Conservation (phyloP, 1,284 basidiomycete genomes). For the Megacollybia platyphylla region DNA sequence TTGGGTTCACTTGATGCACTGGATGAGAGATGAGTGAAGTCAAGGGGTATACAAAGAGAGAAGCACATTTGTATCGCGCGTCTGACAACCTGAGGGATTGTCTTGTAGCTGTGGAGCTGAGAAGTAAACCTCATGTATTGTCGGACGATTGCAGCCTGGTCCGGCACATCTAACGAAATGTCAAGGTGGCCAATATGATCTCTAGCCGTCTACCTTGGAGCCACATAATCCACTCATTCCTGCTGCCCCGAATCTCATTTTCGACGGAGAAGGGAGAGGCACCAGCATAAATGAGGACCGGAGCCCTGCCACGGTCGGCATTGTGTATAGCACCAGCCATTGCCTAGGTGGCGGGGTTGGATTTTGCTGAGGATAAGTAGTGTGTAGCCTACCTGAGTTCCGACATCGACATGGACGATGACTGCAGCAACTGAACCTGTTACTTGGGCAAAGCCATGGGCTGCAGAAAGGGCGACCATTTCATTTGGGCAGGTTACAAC, state of each 20-base stretch:
- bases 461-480: constrained; percentile 61
- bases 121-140: constrained; percentile 60
- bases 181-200: not conserved
- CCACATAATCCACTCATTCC: constrained; percentile 70
- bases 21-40: constrained; percentile 1
- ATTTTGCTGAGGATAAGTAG: constrained; percentile 1
- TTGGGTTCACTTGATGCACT: constrained; percentile 55
- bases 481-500: constrained; percentile 64
- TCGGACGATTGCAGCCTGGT: constrained; percentile 53
- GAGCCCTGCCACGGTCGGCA: constrained; percentile 45
- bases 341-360: constrained; percentile 22
- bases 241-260: constrained; percentile 42
- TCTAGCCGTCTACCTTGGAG: constrained; percentile 33
- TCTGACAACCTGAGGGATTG: constrained; percentile 33
- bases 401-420: constrained; percentile 63
- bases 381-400: constrained; percentile 40
- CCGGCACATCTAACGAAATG: constrained; percentile 39
- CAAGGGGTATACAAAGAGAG: not conserved
- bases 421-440: constrained; percentile 56
- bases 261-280: constrained; percentile 46
- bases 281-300: constrained; percentile 60
- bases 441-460: constrained; percentile 58
- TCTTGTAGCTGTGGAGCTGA: constrained; percentile 43
- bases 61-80: constrained; percentile 51
- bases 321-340: constrained; percentile 65